Percentiles rank a stretch among this genome's conserved stretches.
Evolutionary conservation across 2,329 filamentous ascomycete species (phyloP).

Genomic region (Claviceps sp.): DNA sequence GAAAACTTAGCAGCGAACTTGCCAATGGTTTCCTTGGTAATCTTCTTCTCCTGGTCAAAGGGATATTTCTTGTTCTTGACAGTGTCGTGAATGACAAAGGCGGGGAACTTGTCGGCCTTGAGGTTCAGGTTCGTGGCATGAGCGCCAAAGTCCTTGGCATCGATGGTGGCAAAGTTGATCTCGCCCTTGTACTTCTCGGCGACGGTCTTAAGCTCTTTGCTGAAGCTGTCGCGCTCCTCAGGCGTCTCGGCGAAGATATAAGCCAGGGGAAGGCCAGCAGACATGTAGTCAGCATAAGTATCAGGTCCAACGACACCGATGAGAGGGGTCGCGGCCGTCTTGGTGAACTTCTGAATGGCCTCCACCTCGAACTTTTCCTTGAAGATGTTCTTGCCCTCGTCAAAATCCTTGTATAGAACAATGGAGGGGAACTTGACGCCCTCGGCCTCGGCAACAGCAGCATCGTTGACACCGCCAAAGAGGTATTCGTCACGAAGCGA

Average conservation of each 20-base stretch:
- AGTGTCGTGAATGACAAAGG: conserved; percentile 94
- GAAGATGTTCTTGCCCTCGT: conserved; percentile 86
- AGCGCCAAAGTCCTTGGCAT: conserved; percentile 84
- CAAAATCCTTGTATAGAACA: conserved; percentile 94
- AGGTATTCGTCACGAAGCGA: conserved; percentile 79
- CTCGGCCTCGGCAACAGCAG: conserved; percentile 74
- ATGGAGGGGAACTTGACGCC: conserved; percentile 76
- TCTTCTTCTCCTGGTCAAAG: conserved; percentile 70
- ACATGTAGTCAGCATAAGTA: conserved; percentile 93
- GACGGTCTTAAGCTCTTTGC: conserved; percentile 66
- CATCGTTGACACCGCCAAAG: conserved; percentile 79
- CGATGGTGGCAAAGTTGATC: conserved; percentile 97
- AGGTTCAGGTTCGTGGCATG: conserved; percentile 97
- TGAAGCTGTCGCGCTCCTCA: conserved; percentile 75
- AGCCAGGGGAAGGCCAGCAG: conserved; percentile 77
- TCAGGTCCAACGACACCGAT: conserved; percentile 94
- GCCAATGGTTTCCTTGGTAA: conserved; percentile 58
- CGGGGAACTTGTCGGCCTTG: conserved; percentile 85
- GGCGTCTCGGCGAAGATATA: conserved; percentile 93
- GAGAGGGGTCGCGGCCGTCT: conserved; percentile 73
- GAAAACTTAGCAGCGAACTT: conserved; percentile 78
- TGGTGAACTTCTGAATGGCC: conserved; percentile 69
- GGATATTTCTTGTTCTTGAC: conserved; percentile 96
- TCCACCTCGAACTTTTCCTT: conserved; percentile 66
- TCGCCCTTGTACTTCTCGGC: conserved; percentile 86